Conservation (phyloP, 331 rosid species). For the Cydonia oblonga region DNA sequence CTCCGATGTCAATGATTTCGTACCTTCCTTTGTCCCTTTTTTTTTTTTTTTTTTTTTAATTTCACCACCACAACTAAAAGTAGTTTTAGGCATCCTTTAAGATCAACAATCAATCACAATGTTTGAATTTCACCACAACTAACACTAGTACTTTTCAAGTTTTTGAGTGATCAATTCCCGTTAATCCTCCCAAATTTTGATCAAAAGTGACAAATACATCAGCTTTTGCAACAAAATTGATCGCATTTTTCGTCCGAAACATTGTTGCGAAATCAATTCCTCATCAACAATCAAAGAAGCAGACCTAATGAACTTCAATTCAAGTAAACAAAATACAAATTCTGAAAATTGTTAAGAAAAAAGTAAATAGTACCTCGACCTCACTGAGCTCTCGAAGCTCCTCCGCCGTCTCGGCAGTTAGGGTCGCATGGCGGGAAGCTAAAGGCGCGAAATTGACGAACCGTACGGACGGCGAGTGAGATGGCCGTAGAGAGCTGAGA, state of each 20-base stretch:
- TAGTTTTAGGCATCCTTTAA: background rate
- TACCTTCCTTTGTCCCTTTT: no score
- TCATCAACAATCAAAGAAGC: background rate
- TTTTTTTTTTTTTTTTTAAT: no score
- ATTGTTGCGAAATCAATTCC: background rate
- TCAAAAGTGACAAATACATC: background rate
- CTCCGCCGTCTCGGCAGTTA: slow-evolving; percentile 12
- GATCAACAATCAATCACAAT: no score
- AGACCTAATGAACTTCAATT: background rate
- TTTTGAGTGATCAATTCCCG: background rate
- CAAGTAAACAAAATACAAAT: background rate
- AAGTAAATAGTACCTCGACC: slow-evolving; percentile 17
- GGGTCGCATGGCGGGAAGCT: slow-evolving; percentile 20
- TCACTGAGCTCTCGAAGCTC: slow-evolving; percentile 11
- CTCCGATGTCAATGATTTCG: no score
- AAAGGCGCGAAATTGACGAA: slow-evolving; percentile 14
- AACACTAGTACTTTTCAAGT: no score
- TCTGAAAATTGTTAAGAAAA: background rate
- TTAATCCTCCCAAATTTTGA: background rate
- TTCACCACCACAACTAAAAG: background rate
- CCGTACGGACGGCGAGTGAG: slow-evolving; percentile 16
- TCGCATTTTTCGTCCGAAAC: background rate
- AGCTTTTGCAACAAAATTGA: background rate
- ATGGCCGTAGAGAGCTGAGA: slow-evolving; percentile 8
- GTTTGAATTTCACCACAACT: no score